A percentile compares a stretch with the other conserved stretches of the same genome.
These are phyloP conservation scores for Pyricularia grisea DNA, from an alignment of 2,329 filamentous ascomycete species.

Conservation along the genomic window DNA sequence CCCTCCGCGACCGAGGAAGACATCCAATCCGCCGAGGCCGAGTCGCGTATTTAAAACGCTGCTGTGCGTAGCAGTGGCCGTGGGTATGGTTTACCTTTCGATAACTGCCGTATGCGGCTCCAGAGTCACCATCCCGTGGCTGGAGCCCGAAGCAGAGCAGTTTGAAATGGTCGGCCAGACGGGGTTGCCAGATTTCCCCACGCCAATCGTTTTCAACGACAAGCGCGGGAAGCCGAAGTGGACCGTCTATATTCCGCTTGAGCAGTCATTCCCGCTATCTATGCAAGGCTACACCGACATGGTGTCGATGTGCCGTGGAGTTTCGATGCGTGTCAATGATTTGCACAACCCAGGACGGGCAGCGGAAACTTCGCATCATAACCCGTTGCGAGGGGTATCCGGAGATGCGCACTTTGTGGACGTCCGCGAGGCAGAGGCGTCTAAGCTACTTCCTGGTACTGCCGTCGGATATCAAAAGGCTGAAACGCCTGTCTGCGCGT, in stretches of 20 bases:
- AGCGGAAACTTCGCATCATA: conserved; percentile 31
- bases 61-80: conserved; percentile 1
- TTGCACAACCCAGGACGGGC: conserved; percentile 30
- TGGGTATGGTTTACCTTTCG: not conserved
- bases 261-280: conserved; percentile 55
- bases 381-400: not conserved
- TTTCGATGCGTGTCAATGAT: conserved; percentile 48
- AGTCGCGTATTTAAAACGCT: conserved; percentile 42
- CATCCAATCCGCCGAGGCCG: conserved; percentile 44
- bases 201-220: conserved; percentile 62
- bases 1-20: conserved; percentile 54
- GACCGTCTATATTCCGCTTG: conserved; percentile 71
- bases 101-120: not conserved
- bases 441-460: conserved; percentile 46
- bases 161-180: conserved; percentile 61
- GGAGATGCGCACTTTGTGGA: conserved; percentile 64
- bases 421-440: conserved; percentile 58
- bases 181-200: conserved; percentile 60
- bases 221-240: conserved; percentile 56
- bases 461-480: conserved; percentile 35
- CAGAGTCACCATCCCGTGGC: not conserved
- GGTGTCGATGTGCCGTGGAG: conserved; percentile 56
- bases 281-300: conserved; percentile 60
- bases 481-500: conserved; percentile 52
- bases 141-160: conserved; percentile 25